Percentiles rank a stretch among this genome's conserved stretches.
Evolutionary conservation across 2,329 filamentous ascomycete species (phyloP).

Genomic region (Alternaria alternata): DNA sequence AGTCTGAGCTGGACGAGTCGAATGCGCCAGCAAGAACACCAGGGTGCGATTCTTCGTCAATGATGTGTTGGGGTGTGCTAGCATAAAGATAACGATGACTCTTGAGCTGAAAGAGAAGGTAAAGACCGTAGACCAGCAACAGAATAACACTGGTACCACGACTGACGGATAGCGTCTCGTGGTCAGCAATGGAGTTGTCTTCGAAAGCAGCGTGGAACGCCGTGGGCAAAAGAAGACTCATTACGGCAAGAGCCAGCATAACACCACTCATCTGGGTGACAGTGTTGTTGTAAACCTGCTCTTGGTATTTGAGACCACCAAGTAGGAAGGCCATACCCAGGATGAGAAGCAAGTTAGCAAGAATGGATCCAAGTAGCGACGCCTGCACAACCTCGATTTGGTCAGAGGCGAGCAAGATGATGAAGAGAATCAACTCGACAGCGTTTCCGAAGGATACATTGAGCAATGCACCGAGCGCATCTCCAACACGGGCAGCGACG

Average conservation of each 20-base stretch:
- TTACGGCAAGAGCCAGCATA: constrained; percentile 87
- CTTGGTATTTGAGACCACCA: constrained; percentile 84
- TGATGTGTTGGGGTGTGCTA: constrained; percentile 88
- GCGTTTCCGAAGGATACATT: constrained; percentile 63
- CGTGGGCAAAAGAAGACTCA: constrained; percentile 87
- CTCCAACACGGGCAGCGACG: constrained; percentile 58
- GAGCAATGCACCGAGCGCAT: constrained; percentile 59
- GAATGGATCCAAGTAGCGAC: constrained; percentile 85
- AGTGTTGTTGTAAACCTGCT: constrained; percentile 95
- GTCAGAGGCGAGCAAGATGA: constrained; percentile 60
- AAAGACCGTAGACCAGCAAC: constrained; percentile 81
- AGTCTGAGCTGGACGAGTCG: constrained; percentile 70
- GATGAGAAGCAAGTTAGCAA: constrained; percentile 87
- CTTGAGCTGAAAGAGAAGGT: constrained; percentile 89
- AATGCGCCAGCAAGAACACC: constrained; percentile 84
- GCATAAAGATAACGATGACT: constrained; percentile 92
- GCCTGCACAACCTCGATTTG: constrained; percentile 93
- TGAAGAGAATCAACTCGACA: constrained; percentile 62
- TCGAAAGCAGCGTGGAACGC: constrained; percentile 91
- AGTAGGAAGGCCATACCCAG: constrained; percentile 91
- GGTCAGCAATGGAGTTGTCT: constrained; percentile 68
- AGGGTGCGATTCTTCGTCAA: constrained; percentile 88
- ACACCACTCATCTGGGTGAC: constrained; percentile 97
- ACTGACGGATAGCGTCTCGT: constrained; percentile 80
- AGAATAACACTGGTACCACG: constrained; percentile 88